Base-by-base conservation (phyloP, 495 filamentous ascomycete species). In the Chaetomidium leptoderma region DNA sequence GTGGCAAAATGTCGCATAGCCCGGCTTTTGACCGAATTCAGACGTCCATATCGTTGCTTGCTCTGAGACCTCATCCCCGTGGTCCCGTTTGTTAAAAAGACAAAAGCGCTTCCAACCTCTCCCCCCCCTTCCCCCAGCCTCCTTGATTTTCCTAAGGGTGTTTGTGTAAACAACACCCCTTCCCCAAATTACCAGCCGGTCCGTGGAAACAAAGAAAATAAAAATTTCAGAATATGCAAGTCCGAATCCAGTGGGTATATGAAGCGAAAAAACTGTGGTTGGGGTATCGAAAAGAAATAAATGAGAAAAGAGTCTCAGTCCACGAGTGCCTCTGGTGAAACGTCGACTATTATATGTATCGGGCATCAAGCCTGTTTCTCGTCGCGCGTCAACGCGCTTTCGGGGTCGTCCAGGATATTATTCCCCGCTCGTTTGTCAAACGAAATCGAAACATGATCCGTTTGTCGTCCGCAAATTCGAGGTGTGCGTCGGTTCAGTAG, bases 201-300 rank as follows among this genome's bases (percentile, higher is more conserved):
- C 33, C 24, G 24, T 44, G 14, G 10, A 40, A n/a, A 57, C 33
- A 52, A 58, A 51, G 46, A 14, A 40, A 4, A 50, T 6, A 42
- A 4, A 50, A 10, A 42, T 29, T 7, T 9, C 13, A 29, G 30
- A 32, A 35, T 4, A 44, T 46, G 24, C 51, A 30, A 37, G 33
- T 57, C 32, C 46, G 26, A 52, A 53, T 47, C 32, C 17, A 46
- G 39, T 45, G 55, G 50, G 44, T 62, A 58, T 62, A 62, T 53
- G 32, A 58, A 53, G 24, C n/a, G 10, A 43, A 62, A 54, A 26
- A n/a, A n/a, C n/a, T n/a, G 26, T 32, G 47, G 43, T 13, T 23
- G 16, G 47, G 49, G 49, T 56, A 59, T 51, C 45, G 36, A 55
- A 50, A 32, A n/a, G 14, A 33, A 45, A 48, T n/a, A 48, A 50